phyloP scores from a whole-genome alignment of 371 early-diverging fungal species.

The Syncephalis plumigaleata region DNA sequence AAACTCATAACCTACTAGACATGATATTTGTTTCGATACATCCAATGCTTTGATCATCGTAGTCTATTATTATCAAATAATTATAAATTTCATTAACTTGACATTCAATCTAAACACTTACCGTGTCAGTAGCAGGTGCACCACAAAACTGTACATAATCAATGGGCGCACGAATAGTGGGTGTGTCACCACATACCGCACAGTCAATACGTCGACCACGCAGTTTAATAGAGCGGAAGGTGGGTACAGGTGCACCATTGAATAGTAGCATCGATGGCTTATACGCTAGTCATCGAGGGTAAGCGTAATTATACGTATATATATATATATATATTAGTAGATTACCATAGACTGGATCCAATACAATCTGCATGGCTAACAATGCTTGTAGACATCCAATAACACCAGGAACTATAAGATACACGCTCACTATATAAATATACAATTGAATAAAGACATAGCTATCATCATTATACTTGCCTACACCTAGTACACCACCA shows the following conservation, averaged over 20 bases:
- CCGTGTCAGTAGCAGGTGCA: conserved; percentile 54
- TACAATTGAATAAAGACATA: not conserved
- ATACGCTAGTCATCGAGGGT: conserved; percentile 1
- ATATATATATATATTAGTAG: not conserved
- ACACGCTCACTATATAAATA: not conserved
- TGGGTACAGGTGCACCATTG: conserved; percentile 47
- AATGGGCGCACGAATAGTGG: conserved; percentile 52
- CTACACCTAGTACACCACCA: conserved; percentile 95
- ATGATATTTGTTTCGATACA: not conserved
- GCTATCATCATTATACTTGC: conserved; percentile 16
- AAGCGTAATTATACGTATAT: no score
- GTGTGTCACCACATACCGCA: conserved; percentile 70
- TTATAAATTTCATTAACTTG: not conserved
- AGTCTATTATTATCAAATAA: not conserved
- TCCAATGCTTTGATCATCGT: not conserved
- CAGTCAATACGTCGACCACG: conserved; percentile 50
- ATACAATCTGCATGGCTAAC: conserved; percentile 79
- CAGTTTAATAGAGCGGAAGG: conserved; percentile 66
- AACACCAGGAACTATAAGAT: conserved; percentile 63
- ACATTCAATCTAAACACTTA: conserved; percentile 8
- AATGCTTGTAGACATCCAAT: conserved; percentile 93
- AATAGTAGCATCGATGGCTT: conserved; percentile 58
- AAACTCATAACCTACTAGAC: not conserved
- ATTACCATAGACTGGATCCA: conserved; percentile 9
- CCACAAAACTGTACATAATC: conserved; percentile 90